Evolutionary conservation across 2,329 filamentous ascomycete species (phyloP), one percentile per base, ranked within the genome.

Genomic region (Fusarium equiseti): DNA sequence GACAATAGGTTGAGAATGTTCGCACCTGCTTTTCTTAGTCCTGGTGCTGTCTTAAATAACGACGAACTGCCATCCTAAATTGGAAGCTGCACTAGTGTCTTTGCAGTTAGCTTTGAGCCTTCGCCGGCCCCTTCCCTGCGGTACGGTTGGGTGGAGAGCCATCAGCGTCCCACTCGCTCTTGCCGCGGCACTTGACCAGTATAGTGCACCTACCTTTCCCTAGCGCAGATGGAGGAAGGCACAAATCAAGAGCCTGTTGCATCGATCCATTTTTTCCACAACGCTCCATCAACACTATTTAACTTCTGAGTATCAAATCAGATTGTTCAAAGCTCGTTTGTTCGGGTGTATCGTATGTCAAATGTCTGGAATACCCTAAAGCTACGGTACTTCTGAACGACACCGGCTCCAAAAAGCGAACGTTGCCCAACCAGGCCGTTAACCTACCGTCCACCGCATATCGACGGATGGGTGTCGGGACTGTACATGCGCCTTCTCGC

Each of bases 401-500:
- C 68, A 24, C 60, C 51, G n/a, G 40, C 35, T 59, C n/a, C 63
- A 58, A 24, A 54, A 60, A 63, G 58, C 52, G 59, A 71, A 58
- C 52, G 26, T 46, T 42, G 27, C 31, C 43, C 68, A 60, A 71
- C 58, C 67, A 62, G 20, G 40, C 42, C 56, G 63, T 48, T 38
- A 53, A 53, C 35, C 56, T 51, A 66, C 68, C 52, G 48, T 65
- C 66, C 64, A 75, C 60, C 67, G 50, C 64, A 59, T 59, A 52
- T 52, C 40, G 65, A 69, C 74, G 69, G 69, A 73, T 75, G 73
- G 62, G 58, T 75, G 71, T 72, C 66, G 63, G 68, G 63, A 59
- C 62, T 68, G 71, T 74, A 38, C 35, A 38, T 38, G 63, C 63
- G 48, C 57, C 48, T 67, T 54, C 51, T 76, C 69, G 69, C 61